A percentile compares a stretch with the other conserved stretches of the same genome.
Conservation (phyloP, 257 asterid genomes). For the Ocimum tenuiflorum region DNA sequence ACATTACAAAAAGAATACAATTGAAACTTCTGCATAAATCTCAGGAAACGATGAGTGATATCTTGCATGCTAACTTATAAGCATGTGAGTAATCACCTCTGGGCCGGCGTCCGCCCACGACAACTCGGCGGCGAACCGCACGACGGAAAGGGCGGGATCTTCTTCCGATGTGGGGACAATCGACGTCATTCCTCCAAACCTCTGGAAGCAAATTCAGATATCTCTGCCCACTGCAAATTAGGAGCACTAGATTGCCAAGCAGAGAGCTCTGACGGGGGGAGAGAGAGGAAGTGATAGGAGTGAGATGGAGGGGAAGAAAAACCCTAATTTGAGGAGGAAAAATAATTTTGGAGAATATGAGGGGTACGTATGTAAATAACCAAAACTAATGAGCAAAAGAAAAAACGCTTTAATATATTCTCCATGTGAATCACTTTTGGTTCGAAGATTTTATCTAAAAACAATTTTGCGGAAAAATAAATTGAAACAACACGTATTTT, state of each 20-base stretch:
- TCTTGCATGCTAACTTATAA: background rate
- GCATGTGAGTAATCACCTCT: conserved; percentile 39
- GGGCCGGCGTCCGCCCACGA: conserved; percentile 97
- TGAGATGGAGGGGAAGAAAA: conserved; percentile 2
- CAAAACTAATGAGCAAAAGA: no score
- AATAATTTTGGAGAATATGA: no score
- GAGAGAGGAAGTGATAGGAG: background rate
- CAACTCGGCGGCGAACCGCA: conserved; percentile 67
- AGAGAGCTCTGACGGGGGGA: conserved; percentile 21
- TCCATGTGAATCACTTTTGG: no score
- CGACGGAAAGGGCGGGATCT: conserved; percentile 78
- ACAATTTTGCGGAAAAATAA: no score
- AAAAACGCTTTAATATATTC: no score
- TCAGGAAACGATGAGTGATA: background rate
- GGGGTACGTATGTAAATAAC: no score
- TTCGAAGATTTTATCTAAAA: no score
- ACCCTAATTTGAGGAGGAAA: conserved; percentile 18
- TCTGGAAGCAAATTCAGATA: background rate
- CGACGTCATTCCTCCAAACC: conserved; percentile 49
- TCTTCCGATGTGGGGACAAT: conserved; percentile 90
- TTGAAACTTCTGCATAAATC: background rate
- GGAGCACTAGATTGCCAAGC: conserved; percentile 14
- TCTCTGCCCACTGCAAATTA: conserved; percentile 8
- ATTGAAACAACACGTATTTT: no score
- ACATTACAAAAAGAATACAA: background rate